These are phyloP conservation scores for Fusarium robinianum DNA, from an alignment of 2,329 filamentous ascomycete species.

Conservation along the genomic window DNA sequence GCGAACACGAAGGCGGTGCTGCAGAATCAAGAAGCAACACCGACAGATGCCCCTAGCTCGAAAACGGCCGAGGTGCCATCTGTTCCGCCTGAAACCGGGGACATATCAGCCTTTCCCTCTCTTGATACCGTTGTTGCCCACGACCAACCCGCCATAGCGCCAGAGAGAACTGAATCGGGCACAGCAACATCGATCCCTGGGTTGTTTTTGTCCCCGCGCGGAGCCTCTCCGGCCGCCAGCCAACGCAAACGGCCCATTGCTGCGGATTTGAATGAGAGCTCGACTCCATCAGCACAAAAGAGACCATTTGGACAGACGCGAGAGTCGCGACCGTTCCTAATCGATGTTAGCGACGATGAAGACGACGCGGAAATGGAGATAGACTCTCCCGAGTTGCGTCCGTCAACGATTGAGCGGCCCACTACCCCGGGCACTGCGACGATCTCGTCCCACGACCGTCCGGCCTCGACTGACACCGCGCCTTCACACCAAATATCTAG, in stretches of 20 bases:
- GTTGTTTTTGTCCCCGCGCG: conserved; percentile 42
- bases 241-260: conserved; percentile 58
- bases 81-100: conserved; percentile 9
- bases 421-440: conserved; percentile 42
- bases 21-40: conserved; percentile 7
- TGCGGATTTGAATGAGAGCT: conserved; percentile 69
- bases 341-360: conserved; percentile 79
- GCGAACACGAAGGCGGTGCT: conserved; percentile 42
- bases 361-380: conserved; percentile 72
- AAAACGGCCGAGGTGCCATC: conserved; percentile 2
- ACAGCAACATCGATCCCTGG: conserved; percentile 42
- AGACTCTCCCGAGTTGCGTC: conserved; percentile 55
- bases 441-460: conserved; percentile 50
- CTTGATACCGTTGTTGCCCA: conserved; percentile 3
- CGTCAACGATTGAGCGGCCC: conserved; percentile 41
- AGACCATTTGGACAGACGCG: conserved; percentile 65
- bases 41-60: not conserved
- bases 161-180: conserved; percentile 18
- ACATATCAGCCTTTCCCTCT: conserved; percentile 4
- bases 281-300: conserved; percentile 51
- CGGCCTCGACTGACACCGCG: conserved; percentile 49
- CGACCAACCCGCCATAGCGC: conserved; percentile 4
- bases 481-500: conserved; percentile 48
- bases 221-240: conserved; percentile 25
- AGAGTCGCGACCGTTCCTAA: conserved; percentile 69